These are phyloP conservation scores for Crotalaria pallida DNA, from an alignment of 306 rosid genomes.

Conservation along the genomic window DNA sequence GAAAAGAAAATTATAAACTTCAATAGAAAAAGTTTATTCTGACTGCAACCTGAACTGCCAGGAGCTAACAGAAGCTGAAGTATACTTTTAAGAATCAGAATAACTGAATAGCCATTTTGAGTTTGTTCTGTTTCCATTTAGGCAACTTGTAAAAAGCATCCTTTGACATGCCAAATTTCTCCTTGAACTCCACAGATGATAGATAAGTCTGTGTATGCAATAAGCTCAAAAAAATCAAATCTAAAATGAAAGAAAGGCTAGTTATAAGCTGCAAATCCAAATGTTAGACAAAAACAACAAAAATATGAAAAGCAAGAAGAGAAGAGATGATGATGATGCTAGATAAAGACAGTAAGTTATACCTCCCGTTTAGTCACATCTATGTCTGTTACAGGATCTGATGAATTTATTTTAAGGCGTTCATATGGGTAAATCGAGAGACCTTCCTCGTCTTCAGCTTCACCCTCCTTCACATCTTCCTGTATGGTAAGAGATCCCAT, in stretches of 20 bases:
- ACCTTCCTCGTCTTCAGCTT: constrained; percentile 79
- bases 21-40: constrained; percentile 33
- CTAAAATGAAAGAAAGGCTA: not conserved
- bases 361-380: constrained; percentile 94
- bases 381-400: constrained; percentile 59
- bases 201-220: constrained; percentile 64
- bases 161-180: constrained; percentile 75
- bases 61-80: constrained; percentile 34
- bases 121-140: constrained; percentile 93
- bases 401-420: constrained; percentile 50
- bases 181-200: constrained; percentile 77
- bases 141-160: constrained; percentile 80
- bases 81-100: constrained; percentile 47
- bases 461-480: constrained; percentile 82
- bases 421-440: constrained; percentile 60
- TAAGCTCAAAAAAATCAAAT: constrained; percentile 22
- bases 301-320: not conserved
- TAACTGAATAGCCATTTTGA: constrained; percentile 78
- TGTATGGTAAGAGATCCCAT: constrained; percentile 72
- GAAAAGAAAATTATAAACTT: constrained; percentile 20
- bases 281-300: not conserved
- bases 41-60: constrained; percentile 49
- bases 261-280: not conserved
- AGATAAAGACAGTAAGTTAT: constrained; percentile 2
- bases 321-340: not conserved